Evolutionary conservation across 257 asterid genomes (phyloP), one percentile per base, ranked within the genome.

Genomic region (Jasminum sambac): DNA sequence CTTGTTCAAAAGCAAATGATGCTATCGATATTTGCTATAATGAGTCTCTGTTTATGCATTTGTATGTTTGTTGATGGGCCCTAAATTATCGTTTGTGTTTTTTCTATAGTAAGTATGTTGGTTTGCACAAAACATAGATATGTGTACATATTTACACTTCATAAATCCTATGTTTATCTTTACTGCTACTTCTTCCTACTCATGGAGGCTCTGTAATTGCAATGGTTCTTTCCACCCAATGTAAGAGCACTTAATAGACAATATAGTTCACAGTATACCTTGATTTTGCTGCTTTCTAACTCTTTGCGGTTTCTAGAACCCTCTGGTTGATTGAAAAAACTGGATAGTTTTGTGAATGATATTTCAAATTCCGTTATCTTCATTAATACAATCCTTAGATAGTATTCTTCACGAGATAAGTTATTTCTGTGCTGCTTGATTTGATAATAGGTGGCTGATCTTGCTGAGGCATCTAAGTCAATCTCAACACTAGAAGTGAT

Each of bases 381-480:
- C n/a, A 19, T 23, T 55, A 23, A 25, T 21, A 21, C 36, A 8
- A 23, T 13, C 5, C 62, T 5, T 21, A 30, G 36, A 55, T 55
- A 7, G 26, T 50, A 50, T 5, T n/a, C 26, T 24, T 50, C 17
- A 19, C 11, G 25, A n/a, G 16, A 23, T 8, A 11, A 55, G 62
- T 10, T 55, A 21, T 21, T 19, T 3, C 21, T 63, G 9, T 52
- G 4, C 37, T 43, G 68, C 59, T 55, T 63, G 65, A 30, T 1
- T 69, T 58, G 61, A 52, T 74, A 10, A 43, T 63, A 91, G 98
- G 98, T 89, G 74, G 83, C 75, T 66, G 98, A 89, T 86, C 93
- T 93, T 19, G 76, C 73, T 14, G 89, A 77, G 78, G 91, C 96
- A 11, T 93, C 98, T 52, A 89, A 84, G 48, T 87, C 94, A 23